A percentile compares a stretch with the other conserved stretches of the same genome.
These are phyloP conservation scores for Russula dissimulans DNA, from an alignment of 768 basidiomycete genomes.

Conservation along the genomic window DNA sequence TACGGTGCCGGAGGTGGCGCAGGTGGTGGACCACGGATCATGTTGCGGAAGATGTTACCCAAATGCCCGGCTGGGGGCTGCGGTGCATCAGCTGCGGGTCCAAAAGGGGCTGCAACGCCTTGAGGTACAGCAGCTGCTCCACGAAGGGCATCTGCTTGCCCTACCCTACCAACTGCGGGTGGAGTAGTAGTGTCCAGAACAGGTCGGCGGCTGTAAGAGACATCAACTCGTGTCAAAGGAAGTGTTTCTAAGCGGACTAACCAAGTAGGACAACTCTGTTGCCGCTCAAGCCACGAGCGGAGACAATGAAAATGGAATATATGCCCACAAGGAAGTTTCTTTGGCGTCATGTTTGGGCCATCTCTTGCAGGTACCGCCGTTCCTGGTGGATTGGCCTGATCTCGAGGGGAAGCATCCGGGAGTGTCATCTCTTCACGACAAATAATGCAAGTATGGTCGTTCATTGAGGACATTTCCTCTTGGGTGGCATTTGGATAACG, in stretches of 20 bases:
- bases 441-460: slow-evolving; percentile 93
- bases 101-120: slow-evolving; percentile 25
- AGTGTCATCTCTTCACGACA: slow-evolving; percentile 91
- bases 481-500: slow-evolving; percentile 88
- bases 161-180: slow-evolving; percentile 7
- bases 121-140: slow-evolving; percentile 24
- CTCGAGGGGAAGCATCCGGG: slow-evolving; percentile 22
- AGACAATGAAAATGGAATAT: slow-evolving; percentile 98
- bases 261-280: slow-evolving; percentile 99
- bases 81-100: slow-evolving; percentile 30
- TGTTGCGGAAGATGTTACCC: slow-evolving; percentile 16
- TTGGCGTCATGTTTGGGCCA: slow-evolving; percentile 91
- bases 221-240: not conserved
- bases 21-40: slow-evolving; percentile 16
- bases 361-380: slow-evolving; percentile 31
- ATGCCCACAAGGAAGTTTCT: slow-evolving; percentile 94
- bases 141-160: slow-evolving; percentile 14
- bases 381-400: slow-evolving; percentile 18
- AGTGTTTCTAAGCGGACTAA: slow-evolving; percentile 31
- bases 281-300: slow-evolving; percentile 94
- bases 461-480: slow-evolving; percentile 72
- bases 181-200: slow-evolving; percentile 12
- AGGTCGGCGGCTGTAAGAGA: slow-evolving; percentile 18
- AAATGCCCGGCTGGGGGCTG: slow-evolving; percentile 28
- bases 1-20: slow-evolving; percentile 17